phyloP scores from a whole-genome alignment of 2,329 filamentous ascomycete genomes.

The Nannizziopsis arthrosporioides region DNA sequence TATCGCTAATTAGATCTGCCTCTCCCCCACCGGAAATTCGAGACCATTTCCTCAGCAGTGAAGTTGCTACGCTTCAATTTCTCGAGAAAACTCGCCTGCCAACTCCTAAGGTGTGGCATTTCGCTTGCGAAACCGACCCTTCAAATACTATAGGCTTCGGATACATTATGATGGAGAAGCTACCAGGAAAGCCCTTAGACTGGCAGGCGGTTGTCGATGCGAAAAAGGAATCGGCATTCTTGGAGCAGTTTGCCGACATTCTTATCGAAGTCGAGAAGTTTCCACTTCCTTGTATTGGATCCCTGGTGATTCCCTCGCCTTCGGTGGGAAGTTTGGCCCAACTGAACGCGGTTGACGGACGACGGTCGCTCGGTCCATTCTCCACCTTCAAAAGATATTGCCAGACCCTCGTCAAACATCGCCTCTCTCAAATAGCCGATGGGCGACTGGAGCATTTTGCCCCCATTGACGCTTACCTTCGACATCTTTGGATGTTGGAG shows the following conservation, averaged over 20 bases:
- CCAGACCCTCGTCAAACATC: constrained; percentile 21
- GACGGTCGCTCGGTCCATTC: constrained; percentile 20
- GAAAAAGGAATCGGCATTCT: constrained; percentile 28
- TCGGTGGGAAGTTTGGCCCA: neutral
- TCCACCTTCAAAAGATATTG: constrained; percentile 26
- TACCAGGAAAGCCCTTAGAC: constrained; percentile 27
- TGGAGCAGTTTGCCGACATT: constrained; percentile 30
- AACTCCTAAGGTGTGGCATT: constrained; percentile 28
- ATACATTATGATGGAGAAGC: constrained; percentile 34
- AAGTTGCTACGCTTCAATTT: constrained; percentile 33
- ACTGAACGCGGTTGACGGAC: constrained; percentile 20
- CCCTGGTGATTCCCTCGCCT: constrained; percentile 21
- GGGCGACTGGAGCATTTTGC: constrained; percentile 22
- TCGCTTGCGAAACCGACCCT: constrained; percentile 18
- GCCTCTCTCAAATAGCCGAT: constrained; percentile 24
- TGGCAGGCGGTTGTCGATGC: constrained; percentile 22
- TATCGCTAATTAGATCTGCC: constrained; percentile 31
- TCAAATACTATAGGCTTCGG: constrained; percentile 24
- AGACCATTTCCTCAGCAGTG: constrained; percentile 26
- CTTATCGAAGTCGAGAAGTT: constrained; percentile 31
- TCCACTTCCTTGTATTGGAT: constrained; percentile 31
- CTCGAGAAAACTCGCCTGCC: constrained; percentile 27
- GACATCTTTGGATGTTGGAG: neutral
- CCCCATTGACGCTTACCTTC: constrained; percentile 4
- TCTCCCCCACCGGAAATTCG: constrained; percentile 15